Percentiles rank a stretch among this genome's conserved stretches.
phyloP scores from a whole-genome alignment of 169 alveolate species.

The Perkinsus olseni region DNA sequence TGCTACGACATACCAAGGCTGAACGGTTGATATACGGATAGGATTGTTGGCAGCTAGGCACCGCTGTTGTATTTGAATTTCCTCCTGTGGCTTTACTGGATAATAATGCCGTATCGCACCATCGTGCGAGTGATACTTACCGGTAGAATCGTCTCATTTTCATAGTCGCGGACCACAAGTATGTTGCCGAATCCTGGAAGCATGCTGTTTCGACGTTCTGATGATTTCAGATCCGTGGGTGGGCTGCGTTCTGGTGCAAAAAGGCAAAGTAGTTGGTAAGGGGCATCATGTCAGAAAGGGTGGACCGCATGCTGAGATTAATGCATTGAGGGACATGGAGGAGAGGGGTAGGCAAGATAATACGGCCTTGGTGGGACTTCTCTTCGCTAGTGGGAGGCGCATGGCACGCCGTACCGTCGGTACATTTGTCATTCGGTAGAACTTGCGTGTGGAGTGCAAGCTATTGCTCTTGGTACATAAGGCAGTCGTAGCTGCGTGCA shows the following conservation, averaged over 20 bases:
- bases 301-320: conserved; percentile 15
- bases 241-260: conserved; percentile 11
- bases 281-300: conserved; percentile 19
- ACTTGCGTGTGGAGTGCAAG: too few relatives aligned
- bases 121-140: neutral
- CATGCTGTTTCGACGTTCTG: neutral
- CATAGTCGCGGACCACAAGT: too few relatives aligned
- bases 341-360: neutral
- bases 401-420: neutral
- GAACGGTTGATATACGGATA: too few relatives aligned
- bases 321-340: neutral
- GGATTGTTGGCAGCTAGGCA: too few relatives aligned
- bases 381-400: neutral
- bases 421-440: too few relatives aligned
- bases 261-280: conserved; percentile 15
- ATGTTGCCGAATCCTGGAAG: too few relatives aligned
- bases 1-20: neutral
- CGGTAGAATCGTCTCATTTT: neutral
- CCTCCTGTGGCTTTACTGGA: too few relatives aligned
- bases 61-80: too few relatives aligned
- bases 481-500: too few relatives aligned
- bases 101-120: too few relatives aligned
- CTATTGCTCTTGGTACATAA: too few relatives aligned
- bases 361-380: neutral
- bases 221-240: conserved; percentile 12